These are phyloP conservation scores for Echeveria elegans DNA, from an alignment of 164 flowering plant genomes.

Conservation along the genomic window DNA sequence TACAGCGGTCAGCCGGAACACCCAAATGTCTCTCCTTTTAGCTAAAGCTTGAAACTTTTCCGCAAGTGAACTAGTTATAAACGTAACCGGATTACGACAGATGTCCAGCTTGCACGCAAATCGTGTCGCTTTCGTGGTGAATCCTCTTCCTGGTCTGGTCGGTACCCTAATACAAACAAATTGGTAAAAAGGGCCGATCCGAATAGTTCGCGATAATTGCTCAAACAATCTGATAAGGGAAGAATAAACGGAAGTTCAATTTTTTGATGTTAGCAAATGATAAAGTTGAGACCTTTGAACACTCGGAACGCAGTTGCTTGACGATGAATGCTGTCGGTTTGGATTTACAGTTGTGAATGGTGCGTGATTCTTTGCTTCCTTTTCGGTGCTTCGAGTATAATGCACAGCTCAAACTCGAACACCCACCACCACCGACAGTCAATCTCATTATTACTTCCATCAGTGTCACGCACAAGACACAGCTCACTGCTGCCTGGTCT, in stretches of 20 bases:
- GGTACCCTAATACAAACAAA: not conserved
- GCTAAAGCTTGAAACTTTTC: not conserved
- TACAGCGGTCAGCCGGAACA: not conserved
- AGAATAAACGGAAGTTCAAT: too few relatives aligned
- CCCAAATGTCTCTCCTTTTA: not conserved
- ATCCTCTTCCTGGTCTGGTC: not conserved
- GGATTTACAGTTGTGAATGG: constrained; percentile 2
- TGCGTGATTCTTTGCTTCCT: constrained; percentile 7
- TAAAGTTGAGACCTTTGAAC: not conserved
- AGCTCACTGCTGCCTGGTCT: too few relatives aligned
- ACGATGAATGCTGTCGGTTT: not conserved
- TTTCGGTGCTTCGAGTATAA: not conserved
- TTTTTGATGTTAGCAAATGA: not conserved
- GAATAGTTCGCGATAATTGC: not conserved
- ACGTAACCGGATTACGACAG: not conserved
- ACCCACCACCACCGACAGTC: constrained; percentile 4
- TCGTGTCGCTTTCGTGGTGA: constrained; percentile 1
- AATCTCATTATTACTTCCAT: too few relatives aligned
- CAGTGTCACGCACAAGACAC: too few relatives aligned
- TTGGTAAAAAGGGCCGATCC: not conserved
- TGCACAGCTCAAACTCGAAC: not conserved
- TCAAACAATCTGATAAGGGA: not conserved
- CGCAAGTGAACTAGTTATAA: not conserved
- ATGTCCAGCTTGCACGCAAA: constrained; percentile 2
- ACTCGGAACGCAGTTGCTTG: not conserved